These are phyloP conservation scores for Aspergillus japonicus DNA, from an alignment of 2,329 filamentous ascomycete species.

Conservation along the genomic window DNA sequence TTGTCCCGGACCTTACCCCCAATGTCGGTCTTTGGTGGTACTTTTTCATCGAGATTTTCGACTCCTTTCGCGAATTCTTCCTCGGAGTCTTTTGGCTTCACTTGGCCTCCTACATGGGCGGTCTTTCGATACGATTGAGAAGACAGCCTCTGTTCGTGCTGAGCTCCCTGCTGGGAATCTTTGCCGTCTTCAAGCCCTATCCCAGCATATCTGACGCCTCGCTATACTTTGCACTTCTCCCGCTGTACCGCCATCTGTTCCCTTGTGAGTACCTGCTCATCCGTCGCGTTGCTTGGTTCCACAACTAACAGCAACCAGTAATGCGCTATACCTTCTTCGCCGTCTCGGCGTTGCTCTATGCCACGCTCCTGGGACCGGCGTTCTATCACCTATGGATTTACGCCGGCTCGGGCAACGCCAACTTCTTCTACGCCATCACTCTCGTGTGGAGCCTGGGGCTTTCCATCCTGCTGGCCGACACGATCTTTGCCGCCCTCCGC, in stretches of 20 bases:
- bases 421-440: slow-evolving; percentile 99
- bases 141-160: slow-evolving; percentile 84
- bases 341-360: slow-evolving; percentile 78
- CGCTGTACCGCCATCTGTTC: slow-evolving; percentile 87
- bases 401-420: slow-evolving; percentile 94
- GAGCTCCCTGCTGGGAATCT: slow-evolving; percentile 80
- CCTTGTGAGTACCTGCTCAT: slow-evolving; percentile 57
- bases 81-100: slow-evolving; percentile 98
- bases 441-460: slow-evolving; percentile 95
- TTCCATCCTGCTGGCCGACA: slow-evolving; percentile 81
- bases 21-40: slow-evolving; percentile 99
- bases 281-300: background rate
- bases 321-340: slow-evolving; percentile 93
- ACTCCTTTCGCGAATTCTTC: slow-evolving; percentile 96
- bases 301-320: slow-evolving; percentile 51
- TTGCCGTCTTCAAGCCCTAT: slow-evolving; percentile 95
- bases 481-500: slow-evolving; percentile 80
- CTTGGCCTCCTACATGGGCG: slow-evolving; percentile 83
- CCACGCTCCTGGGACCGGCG: slow-evolving; percentile 82
- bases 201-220: slow-evolving; percentile 88
- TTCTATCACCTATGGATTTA: slow-evolving; percentile 99
- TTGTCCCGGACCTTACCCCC: slow-evolving; percentile 87
- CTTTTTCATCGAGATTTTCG: slow-evolving; percentile 99
- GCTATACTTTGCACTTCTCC: slow-evolving; percentile 77
- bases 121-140: slow-evolving; percentile 77